These are phyloP conservation scores for Euphorbia celastroides DNA, from an alignment of 441 rosid genomes.

Conservation along the genomic window DNA sequence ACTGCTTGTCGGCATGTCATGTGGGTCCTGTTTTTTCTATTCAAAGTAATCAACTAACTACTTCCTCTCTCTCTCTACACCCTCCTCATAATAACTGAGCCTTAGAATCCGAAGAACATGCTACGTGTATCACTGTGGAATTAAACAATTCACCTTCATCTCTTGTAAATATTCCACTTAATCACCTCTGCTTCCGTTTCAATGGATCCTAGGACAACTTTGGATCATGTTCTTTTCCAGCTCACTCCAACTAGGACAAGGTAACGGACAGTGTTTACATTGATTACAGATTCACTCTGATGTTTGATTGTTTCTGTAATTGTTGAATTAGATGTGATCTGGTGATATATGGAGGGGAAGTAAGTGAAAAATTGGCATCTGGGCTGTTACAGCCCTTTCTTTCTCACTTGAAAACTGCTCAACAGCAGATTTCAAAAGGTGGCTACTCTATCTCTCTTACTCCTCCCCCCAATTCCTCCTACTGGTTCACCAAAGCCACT, in stretches of 20 bases:
- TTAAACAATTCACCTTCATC: background rate
- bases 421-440: conserved; percentile 79
- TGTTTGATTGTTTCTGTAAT: too few relatives aligned
- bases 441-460: conserved; percentile 78
- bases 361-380: conserved; percentile 79
- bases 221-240: conserved; percentile 67
- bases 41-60: too few relatives aligned
- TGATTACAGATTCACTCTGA: too few relatives aligned
- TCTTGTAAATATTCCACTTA: too few relatives aligned
- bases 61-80: too few relatives aligned
- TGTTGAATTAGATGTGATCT: conserved; percentile 92
- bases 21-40: too few relatives aligned
- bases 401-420: conserved; percentile 63
- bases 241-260: conserved; percentile 82
- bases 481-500: conserved; percentile 84
- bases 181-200: conserved; percentile 2
- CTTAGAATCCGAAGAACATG: conserved; percentile 22
- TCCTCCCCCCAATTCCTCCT: conserved; percentile 45
- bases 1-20: too few relatives aligned
- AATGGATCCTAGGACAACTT: conserved; percentile 42
- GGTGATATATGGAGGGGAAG: conserved; percentile 48
- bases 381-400: conserved; percentile 79
- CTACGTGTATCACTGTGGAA: too few relatives aligned
- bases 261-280: too few relatives aligned
- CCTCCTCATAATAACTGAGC: too few relatives aligned